These are phyloP conservation scores for Gilbertella persicaria DNA, from an alignment of 371 early-diverging fungal species.

Conservation along the genomic window DNA sequence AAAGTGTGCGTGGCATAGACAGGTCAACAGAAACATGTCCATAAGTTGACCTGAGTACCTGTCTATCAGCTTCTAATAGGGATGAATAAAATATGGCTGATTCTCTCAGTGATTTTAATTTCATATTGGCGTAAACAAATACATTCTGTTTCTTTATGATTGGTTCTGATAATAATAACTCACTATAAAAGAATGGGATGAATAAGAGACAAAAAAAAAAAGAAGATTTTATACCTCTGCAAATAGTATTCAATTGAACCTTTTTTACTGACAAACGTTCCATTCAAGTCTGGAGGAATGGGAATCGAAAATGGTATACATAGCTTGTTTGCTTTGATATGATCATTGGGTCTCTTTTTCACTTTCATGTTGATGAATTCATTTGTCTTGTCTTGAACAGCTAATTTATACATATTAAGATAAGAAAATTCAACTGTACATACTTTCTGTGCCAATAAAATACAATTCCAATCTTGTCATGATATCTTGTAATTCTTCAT, in stretches of 20 bases:
- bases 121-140: constrained; percentile 2
- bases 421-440: not conserved
- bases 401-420: not conserved
- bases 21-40: constrained; percentile 17
- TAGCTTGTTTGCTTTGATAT: constrained; percentile 4
- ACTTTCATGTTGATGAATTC: not conserved
- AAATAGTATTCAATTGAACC: constrained; percentile 30
- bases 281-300: constrained; percentile 11
- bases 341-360: not conserved
- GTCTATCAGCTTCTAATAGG: not conserved
- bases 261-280: constrained; percentile 30
- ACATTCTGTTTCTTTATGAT: constrained; percentile 1
- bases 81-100: constrained; percentile 2
- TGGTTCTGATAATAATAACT: not conserved
- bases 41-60: constrained; percentile 8
- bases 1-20: constrained; percentile 24
- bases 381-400: constrained; percentile 1
- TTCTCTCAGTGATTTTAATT: constrained; percentile 5
- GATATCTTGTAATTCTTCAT: not conserved
- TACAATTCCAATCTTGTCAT: constrained; percentile 5
- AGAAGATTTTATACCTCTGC: constrained; percentile 19
- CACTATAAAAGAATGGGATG: not conserved
- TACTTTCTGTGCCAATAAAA: constrained; percentile 29
- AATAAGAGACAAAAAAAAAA: not conserved
- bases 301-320: constrained; percentile 4